These are phyloP conservation scores for Penstemon davidsonii DNA, from an alignment of 257 asterid species.

Conservation along the genomic window DNA sequence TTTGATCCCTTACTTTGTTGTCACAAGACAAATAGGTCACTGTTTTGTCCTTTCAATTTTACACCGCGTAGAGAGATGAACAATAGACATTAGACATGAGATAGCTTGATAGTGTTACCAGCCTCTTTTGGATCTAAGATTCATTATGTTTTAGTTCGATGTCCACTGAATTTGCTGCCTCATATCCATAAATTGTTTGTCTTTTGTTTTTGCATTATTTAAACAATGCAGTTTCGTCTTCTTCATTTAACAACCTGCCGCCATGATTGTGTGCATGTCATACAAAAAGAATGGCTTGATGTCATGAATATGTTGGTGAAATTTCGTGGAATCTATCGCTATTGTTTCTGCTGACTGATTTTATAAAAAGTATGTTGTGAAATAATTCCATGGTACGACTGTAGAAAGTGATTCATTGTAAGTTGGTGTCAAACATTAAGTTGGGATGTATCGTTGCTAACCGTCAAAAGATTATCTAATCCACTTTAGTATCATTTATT, in stretches of 20 bases:
- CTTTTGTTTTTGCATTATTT: constrained; percentile 20
- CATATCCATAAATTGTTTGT: constrained; percentile 1
- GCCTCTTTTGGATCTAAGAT: constrained; percentile 25
- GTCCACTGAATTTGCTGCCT: constrained; percentile 4
- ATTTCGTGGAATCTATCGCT: background rate
- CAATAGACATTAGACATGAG: constrained; percentile 39
- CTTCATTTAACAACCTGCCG: background rate
- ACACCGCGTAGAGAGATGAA: constrained; percentile 35
- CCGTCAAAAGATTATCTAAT: too few species aligned
- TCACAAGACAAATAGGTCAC: constrained; percentile 22
- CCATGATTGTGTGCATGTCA: background rate
- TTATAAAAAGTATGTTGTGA: too few species aligned
- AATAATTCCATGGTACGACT: too few species aligned
- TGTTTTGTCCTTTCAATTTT: constrained; percentile 32
- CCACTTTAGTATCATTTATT: too few species aligned
- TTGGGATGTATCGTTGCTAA: too few species aligned
- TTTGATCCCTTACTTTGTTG: constrained; percentile 4
- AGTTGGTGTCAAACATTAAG: too few species aligned
- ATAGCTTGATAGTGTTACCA: constrained; percentile 32
- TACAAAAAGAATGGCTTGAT: background rate
- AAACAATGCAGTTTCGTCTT: constrained; percentile 18
- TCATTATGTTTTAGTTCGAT: background rate
- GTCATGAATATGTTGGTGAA: background rate
- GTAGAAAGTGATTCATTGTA: too few species aligned
- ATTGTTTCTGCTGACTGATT: too few species aligned